phyloP scores from a whole-genome alignment of 1,284 basidiomycete species.

The Marasmius fiardii region DNA sequence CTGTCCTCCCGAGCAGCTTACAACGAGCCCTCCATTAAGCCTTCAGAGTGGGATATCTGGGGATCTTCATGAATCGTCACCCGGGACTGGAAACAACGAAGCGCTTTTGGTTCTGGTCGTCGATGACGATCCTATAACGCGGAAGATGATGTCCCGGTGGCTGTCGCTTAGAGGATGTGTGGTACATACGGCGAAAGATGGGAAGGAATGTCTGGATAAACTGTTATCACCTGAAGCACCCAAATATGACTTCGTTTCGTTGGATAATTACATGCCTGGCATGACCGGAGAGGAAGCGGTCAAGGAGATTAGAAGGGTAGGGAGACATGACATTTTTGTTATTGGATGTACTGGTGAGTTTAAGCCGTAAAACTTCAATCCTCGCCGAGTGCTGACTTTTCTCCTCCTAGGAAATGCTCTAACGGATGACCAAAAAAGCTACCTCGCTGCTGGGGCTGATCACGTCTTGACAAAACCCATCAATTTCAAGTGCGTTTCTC shows the following conservation, averaged over 20 bases:
- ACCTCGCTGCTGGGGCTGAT: constrained; percentile 14
- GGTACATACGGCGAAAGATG: constrained; percentile 47
- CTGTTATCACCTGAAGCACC: constrained; percentile 26
- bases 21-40: too few relatives aligned
- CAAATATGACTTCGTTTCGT: constrained; percentile 20
- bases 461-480: constrained; percentile 14
- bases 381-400: background rate
- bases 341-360: constrained; percentile 8
- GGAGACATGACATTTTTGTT: constrained; percentile 22
- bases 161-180: constrained; percentile 43
- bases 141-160: constrained; percentile 39
- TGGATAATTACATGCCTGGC: constrained; percentile 26
- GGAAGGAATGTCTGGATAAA: constrained; percentile 43
- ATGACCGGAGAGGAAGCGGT: constrained; percentile 28
- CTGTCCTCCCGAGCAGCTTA: too few relatives aligned
- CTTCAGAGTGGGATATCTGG: too few relatives aligned
- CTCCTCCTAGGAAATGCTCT: constrained; percentile 12
- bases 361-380: background rate
- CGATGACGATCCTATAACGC: constrained; percentile 38
- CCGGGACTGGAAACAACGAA: background rate
- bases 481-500: constrained; percentile 5
- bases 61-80: too few relatives aligned
- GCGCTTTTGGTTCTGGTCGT: constrained; percentile 27
- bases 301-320: constrained; percentile 19
- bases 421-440: constrained; percentile 14